phyloP scores from a whole-genome alignment of 257 asterid genomes.

The Solanum chiquidenum region DNA sequence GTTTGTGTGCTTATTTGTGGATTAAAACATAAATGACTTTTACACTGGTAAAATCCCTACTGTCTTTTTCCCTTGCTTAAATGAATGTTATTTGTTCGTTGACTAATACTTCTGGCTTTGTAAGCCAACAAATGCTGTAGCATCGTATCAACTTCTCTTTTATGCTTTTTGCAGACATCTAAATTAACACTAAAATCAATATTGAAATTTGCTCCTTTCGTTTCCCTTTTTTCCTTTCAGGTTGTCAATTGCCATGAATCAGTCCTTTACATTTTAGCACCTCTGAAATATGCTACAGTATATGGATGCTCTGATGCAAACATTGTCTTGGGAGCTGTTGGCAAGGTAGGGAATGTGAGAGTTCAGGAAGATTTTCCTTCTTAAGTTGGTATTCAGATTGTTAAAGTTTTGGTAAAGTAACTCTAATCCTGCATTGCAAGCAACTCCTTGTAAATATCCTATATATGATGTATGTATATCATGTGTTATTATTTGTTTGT shows the following conservation, averaged over 20 bases:
- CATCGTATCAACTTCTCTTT: not conserved
- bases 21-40: not conserved
- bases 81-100: not conserved
- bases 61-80: not conserved
- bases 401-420: not conserved
- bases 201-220: not conserved
- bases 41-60: not conserved
- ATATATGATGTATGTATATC: not conserved
- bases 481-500: not conserved
- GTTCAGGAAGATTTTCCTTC: not conserved
- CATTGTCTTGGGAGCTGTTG: constrained; percentile 86
- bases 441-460: not conserved
- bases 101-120: not conserved
- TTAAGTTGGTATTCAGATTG: not conserved
- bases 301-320: constrained; percentile 99
- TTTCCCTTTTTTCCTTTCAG: constrained; percentile 24
- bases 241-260: constrained; percentile 94
- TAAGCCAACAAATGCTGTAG: not conserved
- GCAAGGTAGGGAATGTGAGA: constrained; percentile 52
- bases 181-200: not conserved
- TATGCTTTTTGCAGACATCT: not conserved
- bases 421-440: not conserved
- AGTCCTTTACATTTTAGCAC: constrained; percentile 80
- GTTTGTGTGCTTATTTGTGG: not conserved
- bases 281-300: constrained; percentile 69